Evolutionary conservation across 495 filamentous ascomycete species (phyloP), one percentile per base, ranked within the genome.

Genomic region (Hypoxylon fragiforme): DNA sequence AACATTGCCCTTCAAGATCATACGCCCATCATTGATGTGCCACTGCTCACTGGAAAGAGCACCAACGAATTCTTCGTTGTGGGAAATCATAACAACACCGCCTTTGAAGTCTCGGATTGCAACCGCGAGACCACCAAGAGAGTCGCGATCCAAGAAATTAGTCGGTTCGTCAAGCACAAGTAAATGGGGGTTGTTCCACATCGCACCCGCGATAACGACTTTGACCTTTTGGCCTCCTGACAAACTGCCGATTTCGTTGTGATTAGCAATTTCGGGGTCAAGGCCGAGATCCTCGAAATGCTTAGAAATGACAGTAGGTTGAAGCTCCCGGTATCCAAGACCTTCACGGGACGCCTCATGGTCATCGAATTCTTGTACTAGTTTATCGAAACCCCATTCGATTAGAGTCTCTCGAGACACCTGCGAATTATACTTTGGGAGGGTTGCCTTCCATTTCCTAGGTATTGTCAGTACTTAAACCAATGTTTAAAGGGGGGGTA

Each of bases 211-310:
- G 38, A 98, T 83, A 39, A 98, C 94, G 36, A 98, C 94, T 81
- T 98, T 98, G 73, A 98, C 94, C 74, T 98, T 98, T 69, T 98
- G 94, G n/a, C 94, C 94, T 73, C 94, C 94, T 3, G 92, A 97
- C 3, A 98, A 79, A 66, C 94, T 95, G 38, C 91, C 92, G 65
- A 98, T 98, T 71, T 96, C 85, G 70, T 96, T 98, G 82, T 98
- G 95, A 73, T 95, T 95, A 53, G 94, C 94, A 66, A 98, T 96
- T 62, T 98, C 94, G 1, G 94, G 92, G 68, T 97, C 94, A 35
- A 98, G 81, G 24, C 94, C 94, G 31, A 97, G 79, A 54, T 98
- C 95, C 67, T 97, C 92, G 61, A 98, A 98, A 73, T 98, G 94
- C 83, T 97, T 95, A 38, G 86, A 84, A 73, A 98, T 98, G 63